Evolutionary conservation across 129 eudicot genomes (phyloP).

Genomic region (Glebionis coronaria): DNA sequence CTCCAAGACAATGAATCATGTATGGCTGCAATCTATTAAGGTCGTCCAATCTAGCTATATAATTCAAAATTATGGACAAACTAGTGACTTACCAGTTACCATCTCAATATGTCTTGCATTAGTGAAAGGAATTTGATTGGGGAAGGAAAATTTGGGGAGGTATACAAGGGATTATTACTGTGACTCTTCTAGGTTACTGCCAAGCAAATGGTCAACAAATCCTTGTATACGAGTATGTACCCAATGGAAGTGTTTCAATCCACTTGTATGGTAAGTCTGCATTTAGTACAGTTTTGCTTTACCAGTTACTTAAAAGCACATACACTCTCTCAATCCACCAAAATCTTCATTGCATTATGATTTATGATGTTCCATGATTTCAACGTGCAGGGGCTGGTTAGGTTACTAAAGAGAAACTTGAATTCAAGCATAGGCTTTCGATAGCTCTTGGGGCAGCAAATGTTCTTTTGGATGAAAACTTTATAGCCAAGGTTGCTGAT

Average conservation of each 20-base stretch:
- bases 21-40: no score
- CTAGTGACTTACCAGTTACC: no score
- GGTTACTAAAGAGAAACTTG: conserved; percentile 79
- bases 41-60: no score
- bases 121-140: conserved; percentile 77
- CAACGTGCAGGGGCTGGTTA: conserved; percentile 67
- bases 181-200: conserved; percentile 92
- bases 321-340: no score
- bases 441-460: conserved; percentile 98
- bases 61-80: no score
- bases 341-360: not conserved
- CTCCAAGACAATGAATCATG: no score
- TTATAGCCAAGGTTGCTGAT: conserved; percentile 92
- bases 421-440: conserved; percentile 90
- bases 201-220: conserved; percentile 78
- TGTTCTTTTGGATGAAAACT: conserved; percentile 89
- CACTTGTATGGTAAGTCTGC: conserved; percentile 81
- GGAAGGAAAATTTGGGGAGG: conserved; percentile 91
- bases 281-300: not conserved
- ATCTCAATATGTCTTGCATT: no score
- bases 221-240: conserved; percentile 88
- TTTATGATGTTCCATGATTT: conserved; percentile 9
- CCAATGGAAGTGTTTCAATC: conserved; percentile 93
- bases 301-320: no score
- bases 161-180: conserved; percentile 77